Conservation (phyloP, 495 filamentous ascomycete species). For the Neurospora tetrasperma region DNA sequence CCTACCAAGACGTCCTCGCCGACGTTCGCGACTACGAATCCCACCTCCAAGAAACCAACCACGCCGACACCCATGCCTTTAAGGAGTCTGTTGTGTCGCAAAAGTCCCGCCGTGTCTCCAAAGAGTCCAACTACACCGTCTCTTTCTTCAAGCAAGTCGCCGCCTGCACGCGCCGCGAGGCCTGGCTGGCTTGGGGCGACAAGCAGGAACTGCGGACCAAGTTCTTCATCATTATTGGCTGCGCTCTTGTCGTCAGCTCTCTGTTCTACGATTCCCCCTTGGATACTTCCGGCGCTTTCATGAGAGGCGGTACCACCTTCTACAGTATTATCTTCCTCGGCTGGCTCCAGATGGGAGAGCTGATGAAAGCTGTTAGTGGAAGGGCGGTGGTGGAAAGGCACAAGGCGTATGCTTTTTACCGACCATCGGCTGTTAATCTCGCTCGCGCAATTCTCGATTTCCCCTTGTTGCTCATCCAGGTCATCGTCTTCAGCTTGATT, state of each 20-base stretch:
- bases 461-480: conserved; percentile 60
- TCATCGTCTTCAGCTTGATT: conserved; percentile 60
- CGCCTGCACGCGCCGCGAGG: conserved; percentile 43
- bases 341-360: conserved; percentile 65
- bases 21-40: conserved; percentile 41
- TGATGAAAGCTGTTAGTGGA: conserved; percentile 58
- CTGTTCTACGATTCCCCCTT: conserved; percentile 62
- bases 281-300: conserved; percentile 44
- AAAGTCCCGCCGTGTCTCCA: conserved; percentile 25
- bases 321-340: conserved; percentile 75
- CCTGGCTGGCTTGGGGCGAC: conserved; percentile 51
- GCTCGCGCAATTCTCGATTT: conserved; percentile 69
- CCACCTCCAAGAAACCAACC: conserved; percentile 21
- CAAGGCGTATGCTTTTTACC: conserved; percentile 76
- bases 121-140: conserved; percentile 45
- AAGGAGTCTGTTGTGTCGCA: conserved; percentile 37
- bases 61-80: conserved; percentile 37
- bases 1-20: conserved; percentile 37
- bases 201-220: conserved; percentile 51
- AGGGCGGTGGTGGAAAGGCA: conserved; percentile 74
- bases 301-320: conserved; percentile 50
- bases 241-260: conserved; percentile 66
- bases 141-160: conserved; percentile 48
- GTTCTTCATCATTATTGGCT: conserved; percentile 46
- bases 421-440: conserved; percentile 67